Evolutionary conservation across 176 grass and related monocot genomes (phyloP), one percentile per base, ranked within the genome.

Genomic region (Bothriochloa decipiens): DNA sequence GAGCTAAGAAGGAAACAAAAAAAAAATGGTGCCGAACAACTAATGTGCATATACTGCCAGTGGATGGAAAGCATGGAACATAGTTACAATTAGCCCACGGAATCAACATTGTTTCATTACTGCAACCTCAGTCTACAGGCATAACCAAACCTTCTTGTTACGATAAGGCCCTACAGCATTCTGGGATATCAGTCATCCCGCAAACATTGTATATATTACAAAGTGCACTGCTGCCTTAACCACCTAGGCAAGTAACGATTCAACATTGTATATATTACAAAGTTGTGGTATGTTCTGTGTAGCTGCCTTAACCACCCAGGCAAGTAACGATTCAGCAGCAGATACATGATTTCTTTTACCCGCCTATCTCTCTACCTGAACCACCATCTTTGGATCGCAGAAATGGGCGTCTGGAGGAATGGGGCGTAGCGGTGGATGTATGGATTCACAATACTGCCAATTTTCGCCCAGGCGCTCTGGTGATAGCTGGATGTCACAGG

Each of bases 341-440:
- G 3, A 65, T 67, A 65, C 55, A 60, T 23, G 55, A 5, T 52
- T 35, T 2, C 17, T n/a, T 76, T 27, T 22, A 25, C 43, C 9
- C 18, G 3, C 11, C 74, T 35, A 16, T 23, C 1, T 26, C 12
- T 35, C 85, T 95, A 95, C 81, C 93, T 90, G 41, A 95, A 82
- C 96, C 96, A 98, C 96, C 96, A 98, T 67, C 93, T 93, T 80
- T 95, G 96, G 45, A 93, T 72, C 0, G 71, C 42, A 10, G 96
- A 92, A 67, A 98, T 87, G 18, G 89, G 91, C 0, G 85, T 90
- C 18, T 91, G 83, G 33, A 98, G 72, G 79, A 98, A 93, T 1
- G 93, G 93, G 1, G 83, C 74, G 36, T 98, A 91, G 26, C 86
- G 85, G 61, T 88, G 22, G 28, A 95, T 94, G 84, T 90, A 93